Evolutionary conservation across 352 stramenopile species (phyloP).

Genomic region (Globisporangium carolinianum): DNA sequence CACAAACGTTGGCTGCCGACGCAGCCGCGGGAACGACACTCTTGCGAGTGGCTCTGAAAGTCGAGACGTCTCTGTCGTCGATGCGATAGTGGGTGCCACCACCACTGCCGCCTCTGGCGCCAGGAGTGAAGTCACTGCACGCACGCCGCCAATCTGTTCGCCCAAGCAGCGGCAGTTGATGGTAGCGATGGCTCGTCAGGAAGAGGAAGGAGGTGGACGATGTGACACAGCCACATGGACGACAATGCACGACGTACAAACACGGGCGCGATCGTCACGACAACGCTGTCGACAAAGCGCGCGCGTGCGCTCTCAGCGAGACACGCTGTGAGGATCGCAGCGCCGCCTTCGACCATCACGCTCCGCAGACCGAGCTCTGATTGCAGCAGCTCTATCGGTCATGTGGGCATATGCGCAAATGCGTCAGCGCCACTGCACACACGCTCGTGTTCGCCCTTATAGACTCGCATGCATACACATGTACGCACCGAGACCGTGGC

Average conservation of each 20-base stretch:
- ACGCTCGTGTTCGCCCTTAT: too few species aligned
- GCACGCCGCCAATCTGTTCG: constrained; percentile 55
- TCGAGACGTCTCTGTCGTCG: background rate
- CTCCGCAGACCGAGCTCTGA: constrained; percentile 34
- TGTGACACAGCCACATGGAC: background rate
- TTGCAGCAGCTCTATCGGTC: constrained; percentile 24
- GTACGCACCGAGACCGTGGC: constrained; percentile 46
- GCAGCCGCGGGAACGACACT: background rate
- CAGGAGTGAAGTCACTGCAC: constrained; percentile 29
- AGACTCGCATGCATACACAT: background rate
- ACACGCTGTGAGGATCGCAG: constrained; percentile 68
- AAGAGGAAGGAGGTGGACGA: too few species aligned
- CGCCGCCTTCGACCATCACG: constrained; percentile 82
- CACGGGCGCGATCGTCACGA: constrained; percentile 75
- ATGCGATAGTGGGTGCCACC: constrained; percentile 2
- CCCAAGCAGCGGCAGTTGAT: background rate
- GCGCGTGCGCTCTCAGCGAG: constrained; percentile 25
- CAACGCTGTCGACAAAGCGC: constrained; percentile 54
- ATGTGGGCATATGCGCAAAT: background rate
- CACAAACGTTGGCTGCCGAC: background rate
- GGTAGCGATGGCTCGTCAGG: too few species aligned
- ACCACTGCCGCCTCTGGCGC: background rate
- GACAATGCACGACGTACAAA: constrained; percentile 45
- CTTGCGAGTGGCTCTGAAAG: background rate
- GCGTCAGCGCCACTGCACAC: background rate